Evolutionary conservation across 1,284 basidiomycete genomes (phyloP), one percentile per base, ranked within the genome.

Genomic region (Microbotryum silenes-acaulis): DNA sequence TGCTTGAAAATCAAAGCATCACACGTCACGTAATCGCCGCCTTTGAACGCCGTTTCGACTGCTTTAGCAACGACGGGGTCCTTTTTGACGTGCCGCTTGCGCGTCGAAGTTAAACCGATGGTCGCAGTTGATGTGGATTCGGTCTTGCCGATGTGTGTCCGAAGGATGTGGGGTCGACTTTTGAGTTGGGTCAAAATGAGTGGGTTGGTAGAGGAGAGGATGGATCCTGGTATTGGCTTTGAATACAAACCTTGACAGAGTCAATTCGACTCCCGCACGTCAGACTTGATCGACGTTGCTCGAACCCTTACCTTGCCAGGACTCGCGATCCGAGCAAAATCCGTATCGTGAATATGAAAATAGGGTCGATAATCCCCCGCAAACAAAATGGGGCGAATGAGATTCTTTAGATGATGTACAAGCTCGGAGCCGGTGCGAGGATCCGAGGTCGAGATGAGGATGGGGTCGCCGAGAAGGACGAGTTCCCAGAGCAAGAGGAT

Each of bases 151-250:
- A 33, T n/a, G 27, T 51, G 51, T 18, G 66, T 51, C 64, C 75
- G 71, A 49, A 82, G 73, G 59, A 90, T 79, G 75, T 98, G 91
- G 2, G 92, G 91, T 91, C 93, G 97, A 75, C 96, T 90, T 7
- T 82, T 80, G 68, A 91, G 94, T 1, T 86, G 85, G 64, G 86
- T 87, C 64, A 89, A 85, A 68, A 97, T 91, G 72, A 94, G 88
- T 0, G 94, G 94, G 72, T 97, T 98, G 9, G 94, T 97, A 1
- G 93, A 90, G 10, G 94, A 92, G 1, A 97, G 77, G 1, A 97
- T 74, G 0, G 91, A 77, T 0, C 93, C 94, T 0, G 87, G 78
- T 70, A 87, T 86, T 0, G 94, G 93, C 65, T 89, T 85, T n/a
- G 4, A 2, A 2, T 6, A 14, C 4, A 37, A 3, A 63, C 66